phyloP scores from a whole-genome alignment of 169 alveolate species.

The Plasmodium knowlesi region DNA sequence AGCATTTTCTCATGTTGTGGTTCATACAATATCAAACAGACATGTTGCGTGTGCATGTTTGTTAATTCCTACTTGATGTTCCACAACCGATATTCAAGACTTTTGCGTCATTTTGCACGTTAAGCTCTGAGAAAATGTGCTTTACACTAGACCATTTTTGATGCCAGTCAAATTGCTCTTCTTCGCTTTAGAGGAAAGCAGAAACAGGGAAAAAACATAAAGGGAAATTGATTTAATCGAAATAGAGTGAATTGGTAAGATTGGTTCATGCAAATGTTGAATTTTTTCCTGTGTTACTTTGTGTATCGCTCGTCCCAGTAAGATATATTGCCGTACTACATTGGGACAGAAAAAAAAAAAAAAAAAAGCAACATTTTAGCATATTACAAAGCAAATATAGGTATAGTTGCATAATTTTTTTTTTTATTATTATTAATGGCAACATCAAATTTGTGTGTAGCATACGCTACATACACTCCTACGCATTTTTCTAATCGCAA shows the following conservation, averaged over 20 bases:
- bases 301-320: conserved; percentile 76
- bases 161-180: conserved; percentile 75
- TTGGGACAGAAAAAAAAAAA: conserved; percentile 7
- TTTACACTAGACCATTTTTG: conserved; percentile 73
- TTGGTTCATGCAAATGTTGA: background rate
- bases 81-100: conserved; percentile 68
- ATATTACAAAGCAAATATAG: background rate
- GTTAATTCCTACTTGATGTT: conserved; percentile 51
- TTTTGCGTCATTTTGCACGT: conserved; percentile 55
- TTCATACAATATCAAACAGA: background rate
- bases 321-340: conserved; percentile 68
- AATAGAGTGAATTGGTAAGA: background rate
- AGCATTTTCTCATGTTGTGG: background rate
- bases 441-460: background rate
- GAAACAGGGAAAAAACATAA: background rate
- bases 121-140: conserved; percentile 57
- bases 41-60: background rate
- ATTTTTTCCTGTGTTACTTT: conserved; percentile 21
- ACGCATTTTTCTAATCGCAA: conserved; percentile 9
- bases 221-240: background rate
- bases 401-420: background rate
- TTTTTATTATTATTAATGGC: background rate
- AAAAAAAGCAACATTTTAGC: conserved; percentile 1
- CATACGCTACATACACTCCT: background rate
- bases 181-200: conserved; percentile 43